Percentiles rank a stretch among this genome's conserved stretches.
These are phyloP conservation scores for Penicillium sp. DNA, from an alignment of 2,329 filamentous ascomycete genomes.

Conservation along the genomic window DNA sequence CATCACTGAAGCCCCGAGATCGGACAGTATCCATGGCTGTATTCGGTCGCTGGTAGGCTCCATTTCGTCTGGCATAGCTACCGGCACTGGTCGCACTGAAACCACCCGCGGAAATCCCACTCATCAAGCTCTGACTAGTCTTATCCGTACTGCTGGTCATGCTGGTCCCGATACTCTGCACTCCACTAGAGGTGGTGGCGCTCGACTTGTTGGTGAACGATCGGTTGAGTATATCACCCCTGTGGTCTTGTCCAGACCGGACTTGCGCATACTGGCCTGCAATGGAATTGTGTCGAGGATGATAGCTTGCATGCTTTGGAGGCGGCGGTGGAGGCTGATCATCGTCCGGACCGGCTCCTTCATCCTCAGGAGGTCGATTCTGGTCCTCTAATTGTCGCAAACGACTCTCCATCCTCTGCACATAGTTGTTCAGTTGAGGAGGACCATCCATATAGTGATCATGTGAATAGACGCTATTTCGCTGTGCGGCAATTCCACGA, in stretches of 20 bases:
- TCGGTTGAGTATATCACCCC: conserved; percentile 68
- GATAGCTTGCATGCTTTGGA: conserved; percentile 54
- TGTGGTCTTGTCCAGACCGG: conserved; percentile 69
- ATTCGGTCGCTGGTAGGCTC: conserved; percentile 45
- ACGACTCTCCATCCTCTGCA: conserved; percentile 86
- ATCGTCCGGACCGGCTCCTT: conserved; percentile 55
- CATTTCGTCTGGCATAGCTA: conserved; percentile 74
- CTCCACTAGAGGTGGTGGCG: conserved; percentile 72
- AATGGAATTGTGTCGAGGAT: conserved; percentile 46
- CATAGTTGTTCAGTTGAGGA: conserved; percentile 80
- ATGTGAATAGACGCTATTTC: conserved; percentile 36
- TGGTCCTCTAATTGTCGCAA: conserved; percentile 68
- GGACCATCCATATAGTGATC: conserved; percentile 54
- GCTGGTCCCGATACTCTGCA: conserved; percentile 67
- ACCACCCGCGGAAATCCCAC: conserved; percentile 82
- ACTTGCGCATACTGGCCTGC: conserved; percentile 40
- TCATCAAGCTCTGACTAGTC: conserved; percentile 89
- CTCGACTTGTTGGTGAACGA: conserved; percentile 89
- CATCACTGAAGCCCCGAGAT: conserved; percentile 42
- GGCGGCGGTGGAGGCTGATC: conserved; percentile 63
- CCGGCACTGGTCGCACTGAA: conserved; percentile 96
- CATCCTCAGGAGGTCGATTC: conserved; percentile 44
- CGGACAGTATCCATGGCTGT: conserved; percentile 45
- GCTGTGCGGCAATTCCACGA: conserved; percentile 60
- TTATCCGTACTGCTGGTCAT: conserved; percentile 70